Evolutionary conservation across 225 moss, liverwort and hornwort species (phyloP), one percentile per base, ranked within the genome.

Genomic region (Polytrichum commune): DNA sequence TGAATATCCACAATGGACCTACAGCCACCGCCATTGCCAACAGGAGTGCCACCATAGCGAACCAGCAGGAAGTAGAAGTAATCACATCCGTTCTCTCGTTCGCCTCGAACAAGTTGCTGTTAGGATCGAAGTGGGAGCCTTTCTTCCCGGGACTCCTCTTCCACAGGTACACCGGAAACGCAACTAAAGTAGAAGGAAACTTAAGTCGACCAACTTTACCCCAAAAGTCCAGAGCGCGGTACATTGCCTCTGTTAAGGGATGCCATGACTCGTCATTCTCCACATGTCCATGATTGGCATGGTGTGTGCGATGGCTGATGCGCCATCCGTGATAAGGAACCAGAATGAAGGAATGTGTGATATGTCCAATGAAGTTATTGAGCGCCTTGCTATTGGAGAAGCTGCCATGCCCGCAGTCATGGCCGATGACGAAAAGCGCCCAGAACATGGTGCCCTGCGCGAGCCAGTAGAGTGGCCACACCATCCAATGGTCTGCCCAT

Each of bases 181-280:
- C 81, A 4, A 92, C 74, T 8, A 92, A 67, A 4, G 85, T 74
- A 28, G 65, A 71, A 0, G 92, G 92, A 25, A 88, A 67, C 0
- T 76, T 58, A 1, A 90, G 56, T 0, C 90, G 71, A 0, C 86
- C 92, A 0, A 81, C 19, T 2, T 64, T 71, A n/a, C 67, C 69
- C 67, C 65, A 74, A 69, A 13, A 68, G 10, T 69, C 28, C 6
- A 90, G 27, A 0, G 78, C 74, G 6, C 72, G 58, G 81, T 92
- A 92, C 0, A 86, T 5, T 0, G 76, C 78, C 35, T 88, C 90
- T 2, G 85, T 80, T 70, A 92, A 66, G 0, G 92, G 92, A 23
- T 90, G 80, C 92, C 92, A 92, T 38, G 84, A 83, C 77, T 92
- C 92, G 69, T 92, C 92, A 7, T 86, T 86, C 84, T 90, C 88